phyloP scores from a whole-genome alignment of 106 monocot genomes.

The Apostasia shenzhenica region DNA sequence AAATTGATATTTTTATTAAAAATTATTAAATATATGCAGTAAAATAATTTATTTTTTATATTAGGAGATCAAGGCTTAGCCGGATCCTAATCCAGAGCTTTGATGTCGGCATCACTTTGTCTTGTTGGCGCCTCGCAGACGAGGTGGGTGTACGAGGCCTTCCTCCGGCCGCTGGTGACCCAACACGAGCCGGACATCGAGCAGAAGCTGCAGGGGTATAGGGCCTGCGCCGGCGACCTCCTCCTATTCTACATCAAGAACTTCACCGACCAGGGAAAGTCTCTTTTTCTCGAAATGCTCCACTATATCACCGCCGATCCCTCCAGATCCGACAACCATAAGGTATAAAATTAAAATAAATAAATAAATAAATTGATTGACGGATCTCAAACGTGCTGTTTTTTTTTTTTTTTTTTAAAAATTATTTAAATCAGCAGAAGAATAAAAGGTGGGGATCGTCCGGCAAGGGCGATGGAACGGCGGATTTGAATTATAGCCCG shows the following conservation, averaged over 20 bases:
- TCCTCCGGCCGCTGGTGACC: slow-evolving; percentile 21
- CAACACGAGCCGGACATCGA: slow-evolving; percentile 30
- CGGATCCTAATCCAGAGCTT: no score
- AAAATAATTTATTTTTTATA: no score
- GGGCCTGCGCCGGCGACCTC: slow-evolving; percentile 18
- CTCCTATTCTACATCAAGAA: slow-evolving; percentile 27
- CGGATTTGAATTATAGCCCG: slow-evolving; percentile 9
- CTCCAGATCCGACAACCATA: background rate
- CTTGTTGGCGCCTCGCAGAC: slow-evolving; percentile 1
- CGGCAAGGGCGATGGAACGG: slow-evolving; percentile 2
- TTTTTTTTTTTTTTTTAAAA: background rate
- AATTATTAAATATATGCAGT: no score
- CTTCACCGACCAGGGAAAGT: slow-evolving; percentile 21
- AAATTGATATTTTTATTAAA: no score
- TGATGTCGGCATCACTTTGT: no score
- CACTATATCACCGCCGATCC: slow-evolving; percentile 13
- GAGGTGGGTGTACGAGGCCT: slow-evolving; percentile 22
- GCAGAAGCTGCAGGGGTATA: slow-evolving; percentile 18
- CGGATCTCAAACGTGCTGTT: background rate
- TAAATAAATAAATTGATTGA: background rate
- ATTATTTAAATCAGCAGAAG: slow-evolving; percentile 1
- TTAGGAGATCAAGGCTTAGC: no score
- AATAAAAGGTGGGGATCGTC: slow-evolving; percentile 1
- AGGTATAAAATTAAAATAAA: background rate
- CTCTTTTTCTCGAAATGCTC: slow-evolving; percentile 18